Conservation (phyloP, 768 basidiomycete species). For the Rhizopogon sp. region DNA sequence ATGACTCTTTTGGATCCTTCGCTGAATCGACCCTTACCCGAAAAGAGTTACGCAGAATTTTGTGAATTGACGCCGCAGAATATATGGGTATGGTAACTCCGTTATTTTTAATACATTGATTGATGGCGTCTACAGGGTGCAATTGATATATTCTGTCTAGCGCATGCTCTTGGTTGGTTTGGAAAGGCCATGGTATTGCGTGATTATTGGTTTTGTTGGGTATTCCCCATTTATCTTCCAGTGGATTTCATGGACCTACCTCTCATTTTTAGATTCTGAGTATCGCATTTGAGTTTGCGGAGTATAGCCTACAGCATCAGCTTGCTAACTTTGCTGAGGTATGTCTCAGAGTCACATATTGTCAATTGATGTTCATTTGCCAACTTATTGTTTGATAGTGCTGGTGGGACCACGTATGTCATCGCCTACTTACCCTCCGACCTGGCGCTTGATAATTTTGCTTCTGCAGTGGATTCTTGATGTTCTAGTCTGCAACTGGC, state of each 20-base stretch:
- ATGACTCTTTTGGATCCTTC: slow-evolving; percentile 74
- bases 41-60: slow-evolving; percentile 84
- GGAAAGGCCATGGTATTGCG: slow-evolving; percentile 87
- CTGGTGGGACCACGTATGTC: slow-evolving; percentile 88
- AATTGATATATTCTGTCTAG: slow-evolving; percentile 82
- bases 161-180: slow-evolving; percentile 86
- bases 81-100: slow-evolving; percentile 53
- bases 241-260: not conserved
- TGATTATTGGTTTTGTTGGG: slow-evolving; percentile 95
- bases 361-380: slow-evolving; percentile 10
- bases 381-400: slow-evolving; percentile 41
- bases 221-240: slow-evolving; percentile 26
- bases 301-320: slow-evolving; percentile 85
- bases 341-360: slow-evolving; percentile 21
- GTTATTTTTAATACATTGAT: not conserved
- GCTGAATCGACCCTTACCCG: slow-evolving; percentile 68
- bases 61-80: slow-evolving; percentile 58
- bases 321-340: slow-evolving; percentile 87
- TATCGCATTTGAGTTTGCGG: slow-evolving; percentile 83
- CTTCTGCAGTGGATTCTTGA: slow-evolving; percentile 73
- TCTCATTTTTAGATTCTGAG: slow-evolving; percentile 62
- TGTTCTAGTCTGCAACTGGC: slow-evolving; percentile 84
- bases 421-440: slow-evolving; percentile 5
- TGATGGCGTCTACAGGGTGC: slow-evolving; percentile 47
- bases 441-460: slow-evolving; percentile 10